These are phyloP conservation scores for Medicago arabica DNA, from an alignment of 306 rosid species.

Conservation along the genomic window DNA sequence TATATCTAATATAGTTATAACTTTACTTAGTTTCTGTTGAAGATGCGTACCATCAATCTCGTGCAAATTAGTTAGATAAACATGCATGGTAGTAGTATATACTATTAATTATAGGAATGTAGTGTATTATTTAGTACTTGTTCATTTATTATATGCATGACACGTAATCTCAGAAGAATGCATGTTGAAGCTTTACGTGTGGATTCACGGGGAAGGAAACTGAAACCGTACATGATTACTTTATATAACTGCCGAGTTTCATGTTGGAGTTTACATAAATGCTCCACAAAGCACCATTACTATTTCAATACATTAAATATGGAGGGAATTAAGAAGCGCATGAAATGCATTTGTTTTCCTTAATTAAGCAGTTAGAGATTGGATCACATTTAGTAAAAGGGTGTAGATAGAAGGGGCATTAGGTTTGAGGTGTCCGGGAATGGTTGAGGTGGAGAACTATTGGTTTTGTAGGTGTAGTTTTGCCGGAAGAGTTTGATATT, in stretches of 20 bases:
- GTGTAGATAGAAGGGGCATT: too few relatives aligned
- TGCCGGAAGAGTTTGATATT: too few relatives aligned
- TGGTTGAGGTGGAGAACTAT: too few relatives aligned
- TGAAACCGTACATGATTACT: background rate
- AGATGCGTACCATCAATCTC: too few relatives aligned
- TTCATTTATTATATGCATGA: conserved; percentile 20
- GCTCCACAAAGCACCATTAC: background rate
- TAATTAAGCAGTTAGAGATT: background rate
- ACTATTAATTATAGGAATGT: too few relatives aligned
- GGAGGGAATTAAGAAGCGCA: background rate
- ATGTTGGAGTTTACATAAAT: background rate
- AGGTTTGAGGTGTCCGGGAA: too few relatives aligned
- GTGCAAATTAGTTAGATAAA: too few relatives aligned
- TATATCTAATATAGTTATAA: too few relatives aligned
- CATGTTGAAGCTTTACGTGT: conserved; percentile 15
- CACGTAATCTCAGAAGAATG: background rate
- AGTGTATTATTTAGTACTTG: background rate
- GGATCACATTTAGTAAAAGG: background rate
- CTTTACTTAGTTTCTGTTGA: too few relatives aligned
- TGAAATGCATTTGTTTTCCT: background rate
- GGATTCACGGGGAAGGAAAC: background rate
- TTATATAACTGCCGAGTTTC: background rate
- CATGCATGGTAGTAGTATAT: background rate
- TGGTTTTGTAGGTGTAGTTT: too few relatives aligned
- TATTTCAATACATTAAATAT: background rate